These are phyloP conservation scores for Urtica urens DNA, from an alignment of 306 rosid genomes.

Conservation along the genomic window DNA sequence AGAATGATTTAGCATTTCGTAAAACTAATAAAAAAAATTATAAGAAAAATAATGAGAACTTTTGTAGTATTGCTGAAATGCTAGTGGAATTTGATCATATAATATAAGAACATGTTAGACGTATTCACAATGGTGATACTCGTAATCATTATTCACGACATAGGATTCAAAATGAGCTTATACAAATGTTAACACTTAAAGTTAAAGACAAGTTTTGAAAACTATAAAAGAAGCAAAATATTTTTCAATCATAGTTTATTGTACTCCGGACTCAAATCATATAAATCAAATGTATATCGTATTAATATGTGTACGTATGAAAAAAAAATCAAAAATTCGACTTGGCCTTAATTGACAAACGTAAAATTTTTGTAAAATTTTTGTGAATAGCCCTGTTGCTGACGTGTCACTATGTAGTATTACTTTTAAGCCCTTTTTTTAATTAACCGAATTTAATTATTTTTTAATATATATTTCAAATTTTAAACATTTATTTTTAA, in stretches of 20 bases:
- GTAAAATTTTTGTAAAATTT: too few relatives aligned
- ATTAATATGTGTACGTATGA: neutral
- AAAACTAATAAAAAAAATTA: neutral
- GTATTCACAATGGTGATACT: constrained; percentile 1
- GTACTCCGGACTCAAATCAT: too few relatives aligned
- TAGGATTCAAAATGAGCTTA: constrained; percentile 9
- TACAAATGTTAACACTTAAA: neutral
- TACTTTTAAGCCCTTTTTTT: too few relatives aligned
- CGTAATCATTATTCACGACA: constrained; percentile 11
- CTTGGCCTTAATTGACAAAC: too few relatives aligned
- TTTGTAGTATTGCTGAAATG: neutral
- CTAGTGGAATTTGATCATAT: neutral
- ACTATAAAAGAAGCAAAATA: neutral
- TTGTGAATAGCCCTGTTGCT: too few relatives aligned
- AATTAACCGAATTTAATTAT: too few relatives aligned
- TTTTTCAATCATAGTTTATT: neutral
- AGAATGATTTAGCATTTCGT: neutral
- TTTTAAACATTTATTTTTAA: too few relatives aligned
- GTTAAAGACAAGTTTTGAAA: neutral
- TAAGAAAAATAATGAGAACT: neutral
- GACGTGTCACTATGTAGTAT: too few relatives aligned
- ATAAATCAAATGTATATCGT: neutral
- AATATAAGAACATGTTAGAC: neutral
- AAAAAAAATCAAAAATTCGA: too few relatives aligned
- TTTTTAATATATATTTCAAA: too few relatives aligned